Percentiles rank a stretch among this genome's conserved stretches.
Conservation (phyloP, 139 green algal genomes). For the Coelastrella sp. region DNA sequence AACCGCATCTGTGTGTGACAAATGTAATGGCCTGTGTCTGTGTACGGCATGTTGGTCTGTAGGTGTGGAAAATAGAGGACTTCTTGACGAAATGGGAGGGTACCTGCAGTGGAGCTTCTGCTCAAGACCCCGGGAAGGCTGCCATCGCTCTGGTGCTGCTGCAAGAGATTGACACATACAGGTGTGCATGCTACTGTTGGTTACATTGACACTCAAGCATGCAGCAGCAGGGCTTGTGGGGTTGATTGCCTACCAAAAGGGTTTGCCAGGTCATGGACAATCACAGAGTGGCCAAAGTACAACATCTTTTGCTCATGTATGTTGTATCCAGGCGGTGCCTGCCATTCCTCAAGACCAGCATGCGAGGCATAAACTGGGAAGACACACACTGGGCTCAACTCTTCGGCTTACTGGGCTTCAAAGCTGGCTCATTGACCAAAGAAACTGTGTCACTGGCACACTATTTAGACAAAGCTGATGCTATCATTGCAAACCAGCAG, state of each 20-base stretch:
- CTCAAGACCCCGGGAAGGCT: conserved; percentile 16
- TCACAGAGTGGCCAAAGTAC: no score
- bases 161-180: conserved; percentile 54
- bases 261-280: no score
- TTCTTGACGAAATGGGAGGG: conserved; percentile 83
- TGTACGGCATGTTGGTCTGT: not conserved
- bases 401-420: conserved; percentile 78
- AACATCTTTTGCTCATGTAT: not conserved
- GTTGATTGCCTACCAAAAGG: no score
- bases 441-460: conserved; percentile 82
- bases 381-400: conserved; percentile 84
- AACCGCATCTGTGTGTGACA: no score
- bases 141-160: conserved; percentile 48
- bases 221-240: no score
- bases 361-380: conserved; percentile 80
- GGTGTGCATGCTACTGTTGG: not conserved
- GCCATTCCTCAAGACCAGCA: conserved; percentile 76
- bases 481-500: conserved; percentile 67
- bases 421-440: conserved; percentile 60
- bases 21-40: not conserved
- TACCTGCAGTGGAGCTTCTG: not conserved
- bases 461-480: conserved; percentile 78
- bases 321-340: conserved; percentile 62
- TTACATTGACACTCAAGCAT: no score
- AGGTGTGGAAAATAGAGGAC: conserved; percentile 87